Evolutionary conservation across 1,139 yeast genomes (phyloP), one percentile per base, ranked within the genome.

Genomic region (Pichia sp.): DNA sequence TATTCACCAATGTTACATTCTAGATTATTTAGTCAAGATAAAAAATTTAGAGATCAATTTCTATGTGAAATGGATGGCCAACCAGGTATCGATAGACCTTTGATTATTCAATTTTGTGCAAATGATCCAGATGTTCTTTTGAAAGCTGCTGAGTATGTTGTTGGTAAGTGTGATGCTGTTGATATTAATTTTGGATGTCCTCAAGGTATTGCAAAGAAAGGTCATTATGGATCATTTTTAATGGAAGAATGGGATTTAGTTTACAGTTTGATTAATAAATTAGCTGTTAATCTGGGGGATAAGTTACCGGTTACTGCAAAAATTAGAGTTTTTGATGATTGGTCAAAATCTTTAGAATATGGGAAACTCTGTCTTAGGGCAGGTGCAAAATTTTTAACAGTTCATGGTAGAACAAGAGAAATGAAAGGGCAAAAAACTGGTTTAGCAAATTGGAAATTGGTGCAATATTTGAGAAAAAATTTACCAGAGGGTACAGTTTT

Each of bases 1-100:
- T 94, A 90, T 58, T 87, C 98, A 0, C 98, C 99, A 2, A 94
- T 94, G 99, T 77, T 84, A 55, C 97, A 94, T 64, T 96, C 98
- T 4, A 73, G 90, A 43, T 68, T 89, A 35, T 94, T 94, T 67
- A 94, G 95, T 26, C 85, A 86, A 3, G 84, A 83, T 44, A 84
- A 80, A 48, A 84, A 85, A 57, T 92, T 92, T 61, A 72, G 97
- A 40, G 68, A 69, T 31, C 85, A 79, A 49, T 83, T 83, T 83
- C 83, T 94, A 79, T 68, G 80, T 40, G 77, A 75, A 9, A 58
- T 74, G 52, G 97, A 92, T 64, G 97, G 97, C 1, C 79, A 79
- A 53, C 60, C 64, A 6, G 66, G 68, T 4, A 51, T 65, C 4
- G 96, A 90, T 61, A 69, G 96, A 40, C 97, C 97, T 0, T 69